Conservation (phyloP, 2,329 filamentous ascomycete species). For the Calonectria naviculata region DNA sequence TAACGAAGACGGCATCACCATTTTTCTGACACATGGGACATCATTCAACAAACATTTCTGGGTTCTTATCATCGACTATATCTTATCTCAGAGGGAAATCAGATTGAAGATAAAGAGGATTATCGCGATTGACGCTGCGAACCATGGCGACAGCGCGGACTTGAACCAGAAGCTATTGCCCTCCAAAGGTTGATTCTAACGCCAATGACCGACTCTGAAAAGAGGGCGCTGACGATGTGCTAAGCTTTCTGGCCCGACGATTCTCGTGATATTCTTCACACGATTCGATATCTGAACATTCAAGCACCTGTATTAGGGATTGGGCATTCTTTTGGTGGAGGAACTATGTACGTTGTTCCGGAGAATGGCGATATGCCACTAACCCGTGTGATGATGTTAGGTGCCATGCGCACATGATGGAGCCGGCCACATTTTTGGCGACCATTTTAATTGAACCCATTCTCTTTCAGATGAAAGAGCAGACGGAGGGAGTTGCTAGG, state of each 20-base stretch:
- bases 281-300: background rate
- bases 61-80: background rate
- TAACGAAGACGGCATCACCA: background rate
- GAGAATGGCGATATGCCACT: too few species aligned
- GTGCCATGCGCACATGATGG: constrained; percentile 13
- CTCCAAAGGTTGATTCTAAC: background rate
- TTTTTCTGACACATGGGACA: constrained; percentile 12
- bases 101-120: background rate
- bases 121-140: constrained; percentile 14
- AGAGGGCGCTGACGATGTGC: background rate
- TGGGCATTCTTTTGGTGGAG: constrained; percentile 16
- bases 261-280: constrained; percentile 12
- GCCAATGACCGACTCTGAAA: background rate
- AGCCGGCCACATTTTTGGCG: background rate
- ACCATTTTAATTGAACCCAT: constrained; percentile 16
- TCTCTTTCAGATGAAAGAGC: constrained; percentile 11
- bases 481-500: constrained; percentile 7
- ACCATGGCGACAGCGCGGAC: constrained; percentile 13
- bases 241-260: constrained; percentile 15
- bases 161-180: background rate
- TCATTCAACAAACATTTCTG: constrained; percentile 17
- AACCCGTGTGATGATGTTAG: background rate
- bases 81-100: background rate
- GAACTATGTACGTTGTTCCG: background rate
- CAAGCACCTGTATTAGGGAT: background rate